Conservation (phyloP, 306 rosid genomes). For the Vachellia collinsii region DNA sequence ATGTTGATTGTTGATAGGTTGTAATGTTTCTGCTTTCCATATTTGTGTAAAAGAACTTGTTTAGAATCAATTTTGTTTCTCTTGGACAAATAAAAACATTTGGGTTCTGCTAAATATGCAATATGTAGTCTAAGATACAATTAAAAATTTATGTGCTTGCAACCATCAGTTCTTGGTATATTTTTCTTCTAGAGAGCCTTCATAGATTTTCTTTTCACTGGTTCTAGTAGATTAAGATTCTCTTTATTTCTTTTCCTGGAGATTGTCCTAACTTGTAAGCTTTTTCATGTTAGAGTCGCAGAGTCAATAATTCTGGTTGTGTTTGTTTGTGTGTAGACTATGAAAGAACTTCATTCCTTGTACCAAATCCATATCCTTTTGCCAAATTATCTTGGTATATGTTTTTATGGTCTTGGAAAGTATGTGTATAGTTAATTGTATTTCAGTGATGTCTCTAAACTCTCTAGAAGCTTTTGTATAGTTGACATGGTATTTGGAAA, state of each 20-base stretch:
- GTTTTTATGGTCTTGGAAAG: slow-evolving; percentile 90
- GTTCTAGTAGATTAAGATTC: slow-evolving; percentile 13
- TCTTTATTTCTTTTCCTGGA: slow-evolving; percentile 16
- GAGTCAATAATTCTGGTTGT: slow-evolving; percentile 16
- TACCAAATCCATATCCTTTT: slow-evolving; percentile 77
- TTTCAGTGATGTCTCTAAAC: slow-evolving; percentile 67
- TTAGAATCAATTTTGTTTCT: not conserved
- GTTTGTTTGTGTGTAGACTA: slow-evolving; percentile 56
- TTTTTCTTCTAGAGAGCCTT: not conserved
- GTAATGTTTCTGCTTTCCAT: not conserved
- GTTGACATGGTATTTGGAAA: slow-evolving; percentile 91
- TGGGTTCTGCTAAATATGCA: not conserved
- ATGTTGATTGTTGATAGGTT: no score
- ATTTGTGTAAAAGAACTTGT: not conserved
- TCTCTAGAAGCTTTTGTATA: slow-evolving; percentile 68
- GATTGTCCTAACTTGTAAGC: not conserved
- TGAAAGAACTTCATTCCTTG: slow-evolving; percentile 71
- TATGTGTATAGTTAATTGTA: slow-evolving; percentile 44
- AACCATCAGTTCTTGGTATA: not conserved
- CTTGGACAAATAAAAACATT: not conserved
- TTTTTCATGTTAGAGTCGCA: slow-evolving; percentile 15
- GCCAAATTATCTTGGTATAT: slow-evolving; percentile 80
- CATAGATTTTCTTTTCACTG: slow-evolving; percentile 2
- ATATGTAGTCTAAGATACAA: not conserved
- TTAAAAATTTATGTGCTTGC: not conserved